Conservation (phyloP, 1,139 yeast species). For the Hyphopichia buzzinii region DNA sequence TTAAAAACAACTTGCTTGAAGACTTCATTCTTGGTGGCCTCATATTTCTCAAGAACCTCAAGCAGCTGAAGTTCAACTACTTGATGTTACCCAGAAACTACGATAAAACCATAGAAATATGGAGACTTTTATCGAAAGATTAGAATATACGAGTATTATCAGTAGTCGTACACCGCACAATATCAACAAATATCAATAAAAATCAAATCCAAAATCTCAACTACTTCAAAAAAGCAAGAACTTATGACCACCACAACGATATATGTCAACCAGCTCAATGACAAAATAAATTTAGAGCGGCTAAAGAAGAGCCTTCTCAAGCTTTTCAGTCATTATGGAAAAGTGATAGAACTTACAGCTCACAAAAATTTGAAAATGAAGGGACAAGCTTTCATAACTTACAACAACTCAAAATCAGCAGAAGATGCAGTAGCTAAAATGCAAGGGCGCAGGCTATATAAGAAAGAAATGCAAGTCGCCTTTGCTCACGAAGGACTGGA, state of each 20-base stretch:
- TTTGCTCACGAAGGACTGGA: conserved; percentile 52
- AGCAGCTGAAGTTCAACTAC: conserved; percentile 34
- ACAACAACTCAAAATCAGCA: conserved; percentile 45
- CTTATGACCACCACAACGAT: conserved; percentile 21
- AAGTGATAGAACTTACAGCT: conserved; percentile 54
- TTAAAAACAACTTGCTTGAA: conserved; percentile 20
- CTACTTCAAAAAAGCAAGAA: too few relatives aligned
- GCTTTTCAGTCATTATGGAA: conserved; percentile 48
- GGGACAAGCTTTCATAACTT: conserved; percentile 88
- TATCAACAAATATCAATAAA: too few relatives aligned
- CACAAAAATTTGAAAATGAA: conserved; percentile 61
- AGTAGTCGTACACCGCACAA: too few relatives aligned
- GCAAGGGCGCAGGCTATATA: conserved; percentile 47
- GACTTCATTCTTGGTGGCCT: conserved; percentile 33
- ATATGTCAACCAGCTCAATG: conserved; percentile 71
- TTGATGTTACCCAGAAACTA: conserved; percentile 42
- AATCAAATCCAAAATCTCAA: too few relatives aligned
- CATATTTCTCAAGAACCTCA: conserved; percentile 28
- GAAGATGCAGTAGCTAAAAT: conserved; percentile 45
- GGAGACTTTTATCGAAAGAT: conserved; percentile 25
- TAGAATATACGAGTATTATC: too few relatives aligned
- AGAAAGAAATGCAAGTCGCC: conserved; percentile 49
- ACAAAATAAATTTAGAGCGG: conserved; percentile 55
- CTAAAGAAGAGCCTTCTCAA: conserved; percentile 44
- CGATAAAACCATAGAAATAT: conserved; percentile 29